A percentile compares a stretch with the other conserved stretches of the same genome.
phyloP scores from a whole-genome alignment of 768 basidiomycete species.

The Lanmaoa pseudosensibilis region DNA sequence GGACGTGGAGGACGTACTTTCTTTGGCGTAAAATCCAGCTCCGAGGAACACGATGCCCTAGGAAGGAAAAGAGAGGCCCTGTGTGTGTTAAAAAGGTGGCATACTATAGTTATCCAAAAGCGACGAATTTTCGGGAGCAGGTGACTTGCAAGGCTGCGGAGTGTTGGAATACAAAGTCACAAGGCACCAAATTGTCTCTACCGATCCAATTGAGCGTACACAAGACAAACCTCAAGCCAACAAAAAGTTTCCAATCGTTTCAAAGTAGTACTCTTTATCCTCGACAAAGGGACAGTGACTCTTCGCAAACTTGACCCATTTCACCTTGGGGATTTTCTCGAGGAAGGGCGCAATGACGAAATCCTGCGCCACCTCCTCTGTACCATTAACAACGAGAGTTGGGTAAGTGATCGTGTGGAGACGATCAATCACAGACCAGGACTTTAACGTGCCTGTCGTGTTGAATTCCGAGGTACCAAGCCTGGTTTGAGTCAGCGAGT shows the following conservation, averaged over 20 bases:
- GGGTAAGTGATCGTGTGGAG: constrained; percentile 40
- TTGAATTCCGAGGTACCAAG: constrained; percentile 32
- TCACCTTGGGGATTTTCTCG: constrained; percentile 31
- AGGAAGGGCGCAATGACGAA: constrained; percentile 34
- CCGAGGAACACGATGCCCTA: background rate
- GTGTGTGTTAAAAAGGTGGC: background rate
- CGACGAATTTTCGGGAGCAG: background rate
- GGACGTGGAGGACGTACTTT: too few species aligned
- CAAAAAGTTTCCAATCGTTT: constrained; percentile 16
- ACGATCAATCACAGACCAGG: constrained; percentile 46
- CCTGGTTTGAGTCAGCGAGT: background rate
- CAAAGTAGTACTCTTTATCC: constrained; percentile 24
- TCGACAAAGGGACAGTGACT: constrained; percentile 26
- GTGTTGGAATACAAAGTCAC: background rate
- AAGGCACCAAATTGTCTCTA: background rate
- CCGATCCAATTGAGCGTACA: background rate
- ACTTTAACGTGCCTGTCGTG: constrained; percentile 39
- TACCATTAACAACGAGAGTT: constrained; percentile 39
- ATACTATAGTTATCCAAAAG: background rate
- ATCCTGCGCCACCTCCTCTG: constrained; percentile 38
- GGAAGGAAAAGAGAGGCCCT: background rate
- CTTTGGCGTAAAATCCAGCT: background rate
- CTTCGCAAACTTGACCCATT: constrained; percentile 35
- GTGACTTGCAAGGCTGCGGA: background rate
- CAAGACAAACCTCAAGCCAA: background rate